Base-by-base conservation (phyloP, 148 eudicot species). In the Fagopyrum tataricum region DNA sequence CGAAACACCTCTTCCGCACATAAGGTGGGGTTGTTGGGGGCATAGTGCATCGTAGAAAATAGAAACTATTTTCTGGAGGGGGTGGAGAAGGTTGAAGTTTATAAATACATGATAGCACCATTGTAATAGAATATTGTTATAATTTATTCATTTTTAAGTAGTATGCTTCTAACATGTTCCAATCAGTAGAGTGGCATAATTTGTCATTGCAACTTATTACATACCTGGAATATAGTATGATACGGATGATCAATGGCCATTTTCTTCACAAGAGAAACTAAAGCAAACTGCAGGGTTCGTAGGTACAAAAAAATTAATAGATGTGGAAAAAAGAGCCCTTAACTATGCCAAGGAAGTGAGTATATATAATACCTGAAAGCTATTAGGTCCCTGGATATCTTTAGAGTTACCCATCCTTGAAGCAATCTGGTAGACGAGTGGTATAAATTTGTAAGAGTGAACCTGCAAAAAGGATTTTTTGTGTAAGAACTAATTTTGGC, bases 201-300 rank as follows among this genome's bases (percentile, higher is more conserved):
- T 74, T 31, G 43, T 52, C 26, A 13, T 21, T 72, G 42, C 44
- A 73, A 15, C 26, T n/a, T 26, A 72, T 4, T 26, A 31, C 74
- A 14, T 83, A 95, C 98, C 97, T 95, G 98, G 62, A 95, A 85
- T 58, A 95, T 86, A 47, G 97, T 91, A 81, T 95, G 98, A 82
- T 95, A 91, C 12, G 98, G 98, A 85, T 95, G 98, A 74, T 95
- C 98, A 72, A 91, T 79, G 37, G 98, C 87, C 93, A 95, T 83
- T 85, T 91, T 91, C 89, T 90, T 95, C 87, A 95, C 78, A 69
- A 95, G 91, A 72, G 96, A 90, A 81, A 83, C 83, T 89, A 95
- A 84, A 78, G 96, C 97, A 86, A 89, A 91, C 98, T 93, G 90
- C 87, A 91, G 8, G 64, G 55, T 74, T 48, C 26, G 75, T 43